A percentile compares a stretch with the other conserved stretches of the same genome.
Conservation (phyloP, 495 filamentous ascomycete species). For the Penicillium silybi region DNA sequence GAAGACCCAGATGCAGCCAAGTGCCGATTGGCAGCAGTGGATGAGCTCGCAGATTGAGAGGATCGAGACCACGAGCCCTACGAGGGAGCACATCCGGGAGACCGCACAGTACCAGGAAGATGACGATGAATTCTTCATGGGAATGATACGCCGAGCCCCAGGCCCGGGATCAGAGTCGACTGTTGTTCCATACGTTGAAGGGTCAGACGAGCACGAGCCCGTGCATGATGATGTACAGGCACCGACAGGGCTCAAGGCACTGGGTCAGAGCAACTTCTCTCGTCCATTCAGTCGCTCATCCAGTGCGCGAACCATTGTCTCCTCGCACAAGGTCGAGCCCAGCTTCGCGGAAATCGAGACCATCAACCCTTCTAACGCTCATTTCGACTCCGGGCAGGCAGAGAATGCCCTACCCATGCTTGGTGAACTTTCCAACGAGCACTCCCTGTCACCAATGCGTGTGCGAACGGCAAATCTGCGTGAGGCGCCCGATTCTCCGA, state of each 20-base stretch:
- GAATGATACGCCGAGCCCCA: constrained; percentile 6
- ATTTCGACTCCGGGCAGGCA: background rate
- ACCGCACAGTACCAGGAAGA: constrained; percentile 55
- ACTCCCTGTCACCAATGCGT: constrained; percentile 24
- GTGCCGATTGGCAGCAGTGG: constrained; percentile 48
- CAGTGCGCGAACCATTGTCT: constrained; percentile 25
- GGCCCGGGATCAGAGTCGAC: background rate
- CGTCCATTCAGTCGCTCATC: constrained; percentile 34
- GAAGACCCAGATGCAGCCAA: constrained; percentile 15
- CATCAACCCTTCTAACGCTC: background rate
- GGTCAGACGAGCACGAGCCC: background rate
- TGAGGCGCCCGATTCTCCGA: constrained; percentile 28
- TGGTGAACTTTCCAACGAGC: background rate
- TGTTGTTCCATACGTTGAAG: background rate
- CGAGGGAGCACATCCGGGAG: constrained; percentile 56
- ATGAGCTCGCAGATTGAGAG: constrained; percentile 42
- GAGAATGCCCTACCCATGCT: constrained; percentile 3
- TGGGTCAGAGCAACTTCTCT: constrained; percentile 33
- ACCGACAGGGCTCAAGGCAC: constrained; percentile 5
- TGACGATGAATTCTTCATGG: constrained; percentile 18
- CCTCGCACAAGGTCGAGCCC: constrained; percentile 13
- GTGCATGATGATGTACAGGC: background rate
- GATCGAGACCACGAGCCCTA: constrained; percentile 29
- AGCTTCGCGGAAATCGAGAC: background rate
- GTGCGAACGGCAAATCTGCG: constrained; percentile 20